phyloP scores from a whole-genome alignment of 2,329 filamentous ascomycete species.

The Huntiella savannae region DNA sequence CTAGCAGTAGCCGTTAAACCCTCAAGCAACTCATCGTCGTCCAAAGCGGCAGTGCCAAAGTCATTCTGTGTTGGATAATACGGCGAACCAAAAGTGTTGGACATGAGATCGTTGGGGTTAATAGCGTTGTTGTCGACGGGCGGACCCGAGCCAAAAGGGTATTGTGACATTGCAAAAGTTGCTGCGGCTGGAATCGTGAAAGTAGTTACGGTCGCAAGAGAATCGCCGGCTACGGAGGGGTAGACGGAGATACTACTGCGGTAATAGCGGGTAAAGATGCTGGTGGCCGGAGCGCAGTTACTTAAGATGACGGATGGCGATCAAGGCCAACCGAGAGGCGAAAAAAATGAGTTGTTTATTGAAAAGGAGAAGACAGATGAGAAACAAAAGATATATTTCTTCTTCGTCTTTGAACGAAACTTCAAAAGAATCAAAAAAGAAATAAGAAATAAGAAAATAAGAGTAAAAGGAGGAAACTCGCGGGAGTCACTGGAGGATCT shows the following conservation, averaged over 20 bases:
- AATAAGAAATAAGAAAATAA: background rate
- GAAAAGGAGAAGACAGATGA: background rate
- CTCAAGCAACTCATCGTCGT: conserved; percentile 77
- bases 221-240: background rate
- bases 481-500: background rate
- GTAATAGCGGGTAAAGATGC: background rate
- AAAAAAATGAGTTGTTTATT: background rate
- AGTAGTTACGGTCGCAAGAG: background rate
- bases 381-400: background rate
- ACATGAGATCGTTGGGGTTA: conserved; percentile 1
- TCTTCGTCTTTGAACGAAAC: background rate
- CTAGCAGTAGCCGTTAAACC: conserved; percentile 34
- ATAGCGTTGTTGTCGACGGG: conserved; percentile 1
- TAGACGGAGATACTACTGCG: background rate
- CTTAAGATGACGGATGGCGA: background rate
- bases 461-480: background rate
- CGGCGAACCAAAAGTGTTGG: conserved; percentile 7
- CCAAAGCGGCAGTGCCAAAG: conserved; percentile 59
- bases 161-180: background rate
- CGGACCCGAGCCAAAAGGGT: background rate
- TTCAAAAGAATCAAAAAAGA: background rate
- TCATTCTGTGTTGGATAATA: conserved; percentile 36
- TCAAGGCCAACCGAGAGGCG: conserved; percentile 3
- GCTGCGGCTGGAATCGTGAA: conserved; percentile 1
- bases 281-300: background rate